These are phyloP conservation scores for Acarospora socialis DNA, from an alignment of 2,329 filamentous ascomycete genomes.

Conservation along the genomic window DNA sequence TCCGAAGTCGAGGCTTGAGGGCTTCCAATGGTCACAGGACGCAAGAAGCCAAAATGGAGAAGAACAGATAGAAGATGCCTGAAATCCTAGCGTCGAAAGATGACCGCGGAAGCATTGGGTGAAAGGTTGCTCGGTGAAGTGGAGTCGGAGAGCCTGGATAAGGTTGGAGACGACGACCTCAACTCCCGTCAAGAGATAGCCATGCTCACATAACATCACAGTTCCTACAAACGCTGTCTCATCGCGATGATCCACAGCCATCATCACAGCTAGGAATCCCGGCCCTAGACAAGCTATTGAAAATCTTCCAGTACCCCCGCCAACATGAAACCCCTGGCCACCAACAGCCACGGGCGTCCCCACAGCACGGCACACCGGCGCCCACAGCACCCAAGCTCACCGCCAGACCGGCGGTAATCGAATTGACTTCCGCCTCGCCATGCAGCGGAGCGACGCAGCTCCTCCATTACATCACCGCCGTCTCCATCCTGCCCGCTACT, in stretches of 20 bases:
- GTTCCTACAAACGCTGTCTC: constrained; percentile 27
- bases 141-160: constrained; percentile 33
- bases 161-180: constrained; percentile 27
- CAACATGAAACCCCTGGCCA: constrained; percentile 9
- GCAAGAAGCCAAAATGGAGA: constrained; percentile 10
- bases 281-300: constrained; percentile 31
- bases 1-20: too few relatives aligned
- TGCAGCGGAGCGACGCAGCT: constrained; percentile 45
- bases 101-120: constrained; percentile 35
- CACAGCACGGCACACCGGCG: constrained; percentile 2
- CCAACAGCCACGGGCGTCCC: constrained; percentile 9
- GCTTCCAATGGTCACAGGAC: too few relatives aligned
- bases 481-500: constrained; percentile 35
- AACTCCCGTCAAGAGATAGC: neutral
- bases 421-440: constrained; percentile 38
- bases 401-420: constrained; percentile 30
- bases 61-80: constrained; percentile 10
- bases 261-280: constrained; percentile 28
- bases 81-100: too few relatives aligned
- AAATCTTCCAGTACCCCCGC: constrained; percentile 22
- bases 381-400: constrained; percentile 1
- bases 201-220: constrained; percentile 15
- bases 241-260: constrained; percentile 13
- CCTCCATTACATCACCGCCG: constrained; percentile 40
- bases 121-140: constrained; percentile 38